Base-by-base conservation (phyloP, 2,329 filamentous ascomycete genomes). In the Trichophyton mentagrophytes region DNA sequence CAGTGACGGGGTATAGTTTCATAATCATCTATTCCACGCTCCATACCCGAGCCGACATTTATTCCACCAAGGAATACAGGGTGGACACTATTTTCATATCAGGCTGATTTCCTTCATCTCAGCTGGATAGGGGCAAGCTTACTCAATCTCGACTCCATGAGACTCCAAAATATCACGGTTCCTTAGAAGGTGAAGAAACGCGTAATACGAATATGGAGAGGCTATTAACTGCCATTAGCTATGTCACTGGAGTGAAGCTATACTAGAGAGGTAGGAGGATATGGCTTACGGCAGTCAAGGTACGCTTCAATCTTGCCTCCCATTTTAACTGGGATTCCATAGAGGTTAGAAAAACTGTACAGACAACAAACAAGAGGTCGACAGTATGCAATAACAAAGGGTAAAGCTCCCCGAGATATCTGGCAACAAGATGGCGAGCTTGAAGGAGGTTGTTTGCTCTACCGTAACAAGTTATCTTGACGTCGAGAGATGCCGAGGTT, bases 11-110 rank as follows among this genome's bases (percentile, higher is more conserved):
- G 7, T 25, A 47, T 47, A 47, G 33, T 38, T 38, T 38, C 9
- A 38, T 38, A 38, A 38, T 38, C 33, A 38, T 38, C 33, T 3
- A 3, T 38, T 38, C 33, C 33, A 38, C 11, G 11, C 3, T 38
- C 11, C 33, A 25, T 57, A 84, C 82, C 82, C 51, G 80, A 80
- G 20, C 76, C 78, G 40, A 77, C 75, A 68, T 85, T 87, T 68
- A 89, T 82, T 53, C 80, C 86, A 27, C 83, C 85, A 13, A 92
- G 78, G 68, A 91, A 85, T 58, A 90, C 79, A 13, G 89, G 89
- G 64, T 87, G 79, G 66, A 88, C 33, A 40, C 53, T 57, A 82
- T 58, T 86, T 61, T 46, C 7, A 25, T 27, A 20, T 40, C 33
- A 38, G 11, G 9, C 33, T 15, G 2, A 7, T 47, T 9, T 4